Conservation (phyloP, 1,284 basidiomycete genomes). For the Pseudozyma pruni region DNA sequence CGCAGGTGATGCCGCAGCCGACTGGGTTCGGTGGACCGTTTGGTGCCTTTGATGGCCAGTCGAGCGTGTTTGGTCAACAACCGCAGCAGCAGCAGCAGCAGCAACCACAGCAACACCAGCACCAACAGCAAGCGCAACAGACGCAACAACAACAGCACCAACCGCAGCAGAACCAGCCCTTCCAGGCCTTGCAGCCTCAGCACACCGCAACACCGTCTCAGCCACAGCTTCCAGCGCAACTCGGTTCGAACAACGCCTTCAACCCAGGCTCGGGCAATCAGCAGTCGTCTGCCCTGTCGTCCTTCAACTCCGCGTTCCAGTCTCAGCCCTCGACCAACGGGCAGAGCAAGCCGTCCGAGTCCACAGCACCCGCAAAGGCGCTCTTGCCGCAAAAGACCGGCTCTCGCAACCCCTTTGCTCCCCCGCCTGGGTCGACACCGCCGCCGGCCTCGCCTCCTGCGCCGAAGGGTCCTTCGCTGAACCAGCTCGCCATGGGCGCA, state of each 20-base stretch:
- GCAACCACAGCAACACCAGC: slow-evolving; percentile 21
- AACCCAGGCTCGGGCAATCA: slow-evolving; percentile 13
- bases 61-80: slow-evolving; percentile 29
- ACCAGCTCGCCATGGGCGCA: slow-evolving; percentile 78
- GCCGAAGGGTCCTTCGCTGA: slow-evolving; percentile 79
- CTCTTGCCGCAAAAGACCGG: slow-evolving; percentile 92
- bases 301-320: slow-evolving; percentile 75
- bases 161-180: slow-evolving; percentile 17
- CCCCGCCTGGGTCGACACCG: slow-evolving; percentile 72
- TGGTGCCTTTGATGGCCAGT: slow-evolving; percentile 32
- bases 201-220: slow-evolving; percentile 47
- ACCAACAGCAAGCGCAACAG: slow-evolving; percentile 13
- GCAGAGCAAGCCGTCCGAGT: slow-evolving; percentile 65
- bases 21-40: slow-evolving; percentile 46
- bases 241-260: slow-evolving; percentile 5
- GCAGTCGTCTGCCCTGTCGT: slow-evolving; percentile 35
- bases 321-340: slow-evolving; percentile 22
- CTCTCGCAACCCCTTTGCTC: slow-evolving; percentile 92
- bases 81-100: slow-evolving; percentile 35
- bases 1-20: slow-evolving; percentile 59
- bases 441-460: slow-evolving; percentile 70
- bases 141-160: slow-evolving; percentile 30
- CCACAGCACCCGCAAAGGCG: slow-evolving; percentile 67
- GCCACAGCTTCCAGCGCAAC: slow-evolving; percentile 40
- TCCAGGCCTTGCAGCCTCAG: slow-evolving; percentile 34